Evolutionary conservation across 768 basidiomycete species (phyloP), one percentile per base, ranked within the genome.

Genomic region (Xanthoconium purpureum): DNA sequence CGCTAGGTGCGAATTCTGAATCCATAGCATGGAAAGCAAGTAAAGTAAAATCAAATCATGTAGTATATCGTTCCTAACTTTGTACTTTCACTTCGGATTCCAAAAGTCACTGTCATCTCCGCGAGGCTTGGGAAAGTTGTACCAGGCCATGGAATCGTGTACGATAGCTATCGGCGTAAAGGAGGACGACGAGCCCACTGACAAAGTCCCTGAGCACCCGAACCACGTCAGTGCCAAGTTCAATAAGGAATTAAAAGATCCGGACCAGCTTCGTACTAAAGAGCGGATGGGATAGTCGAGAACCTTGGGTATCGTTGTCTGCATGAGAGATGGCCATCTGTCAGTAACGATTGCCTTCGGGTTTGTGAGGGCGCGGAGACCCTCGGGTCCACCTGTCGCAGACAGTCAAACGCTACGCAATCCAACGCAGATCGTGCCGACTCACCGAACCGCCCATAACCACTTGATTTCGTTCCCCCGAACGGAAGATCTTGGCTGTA

Each of bases 371-470:
- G 89, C 78, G 29, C 94, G 85, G 40, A 99, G 79, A 38, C 97
- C 97, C 75, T 99, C 97, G 2, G 91, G 88, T 28, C 97, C 97
- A 61, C 89, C 93, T 92, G 59, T 32, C 18, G 37, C 43, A 40
- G 33, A 53, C 20, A 17, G 37, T 66, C 24, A 59, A 54, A 56
- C 43, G 47, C 53, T 46, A 44, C 32, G 39, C 10, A 17, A 45
- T 43, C 46, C 56, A 59, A n/a, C 20, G 43, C 32, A 35, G 20
- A 38, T 36, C 13, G 30, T 20, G 28, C 54, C 36, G 1, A 68
- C 81, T 57, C 63, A 87, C 92, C 91, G 63, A 99, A 97, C 58
- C 97, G 84, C 7, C 94, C 96, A 67, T 96, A 95, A 39, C 96
- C 96, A 50, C 90, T 93, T 32, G 80, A 80, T 72, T 98, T 99